Conservation (phyloP, 768 basidiomycete genomes). For the Trametes cubensis region DNA sequence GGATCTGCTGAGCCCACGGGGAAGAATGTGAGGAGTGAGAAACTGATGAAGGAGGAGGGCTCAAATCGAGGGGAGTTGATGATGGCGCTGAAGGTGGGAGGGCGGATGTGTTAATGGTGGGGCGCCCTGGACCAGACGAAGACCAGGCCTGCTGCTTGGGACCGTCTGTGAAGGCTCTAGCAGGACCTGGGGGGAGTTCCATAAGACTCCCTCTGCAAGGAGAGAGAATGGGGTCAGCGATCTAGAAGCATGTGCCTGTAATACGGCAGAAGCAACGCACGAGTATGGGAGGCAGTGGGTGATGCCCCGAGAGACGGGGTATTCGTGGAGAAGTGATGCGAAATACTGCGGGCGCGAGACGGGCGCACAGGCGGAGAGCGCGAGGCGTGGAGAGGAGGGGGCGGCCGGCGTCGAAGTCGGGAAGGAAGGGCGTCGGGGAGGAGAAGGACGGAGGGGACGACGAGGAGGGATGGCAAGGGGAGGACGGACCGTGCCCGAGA, state of each 20-base stretch:
- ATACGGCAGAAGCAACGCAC: slow-evolving; percentile 19
- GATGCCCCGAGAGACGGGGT: slow-evolving; percentile 18
- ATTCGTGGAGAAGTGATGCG: slow-evolving; percentile 9
- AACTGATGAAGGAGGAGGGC: slow-evolving; percentile 40
- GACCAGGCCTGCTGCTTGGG: slow-evolving; percentile 36
- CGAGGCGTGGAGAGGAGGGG: background rate
- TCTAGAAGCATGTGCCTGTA: slow-evolving; percentile 7
- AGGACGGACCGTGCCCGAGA: slow-evolving; percentile 30
- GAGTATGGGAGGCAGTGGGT: slow-evolving; percentile 20
- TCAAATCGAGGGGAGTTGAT: slow-evolving; percentile 36
- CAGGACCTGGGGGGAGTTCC: slow-evolving; percentile 40
- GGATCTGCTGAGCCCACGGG: slow-evolving; percentile 36
- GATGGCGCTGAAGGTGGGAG: slow-evolving; percentile 32
- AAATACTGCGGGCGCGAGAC: background rate
- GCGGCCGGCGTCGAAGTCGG: slow-evolving; percentile 4
- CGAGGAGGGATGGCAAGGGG: slow-evolving; percentile 23
- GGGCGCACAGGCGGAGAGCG: background rate
- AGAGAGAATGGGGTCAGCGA: slow-evolving; percentile 4
- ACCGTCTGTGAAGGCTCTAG: slow-evolving; percentile 33
- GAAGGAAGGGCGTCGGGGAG: slow-evolving; percentile 5
- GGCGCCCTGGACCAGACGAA: slow-evolving; percentile 33
- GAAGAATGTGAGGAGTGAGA: slow-evolving; percentile 38
- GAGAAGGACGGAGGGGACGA: slow-evolving; percentile 18
- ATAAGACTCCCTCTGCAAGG: slow-evolving; percentile 30
- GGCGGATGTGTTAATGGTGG: slow-evolving; percentile 40